Evolutionary conservation across 129 eudicot species (phyloP).

Genomic region (Chrysanthemum makinoi): DNA sequence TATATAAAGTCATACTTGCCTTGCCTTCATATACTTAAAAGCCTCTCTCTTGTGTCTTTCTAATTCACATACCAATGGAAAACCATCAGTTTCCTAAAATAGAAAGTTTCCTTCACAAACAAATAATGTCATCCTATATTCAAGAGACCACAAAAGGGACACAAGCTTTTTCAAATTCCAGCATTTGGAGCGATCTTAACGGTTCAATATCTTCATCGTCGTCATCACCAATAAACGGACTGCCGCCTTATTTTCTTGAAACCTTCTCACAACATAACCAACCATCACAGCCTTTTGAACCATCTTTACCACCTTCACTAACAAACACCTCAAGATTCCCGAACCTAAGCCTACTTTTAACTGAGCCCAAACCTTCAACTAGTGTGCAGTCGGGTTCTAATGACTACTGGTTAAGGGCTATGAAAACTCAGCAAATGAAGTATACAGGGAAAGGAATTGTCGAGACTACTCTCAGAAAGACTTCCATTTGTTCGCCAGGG

Average conservation of each 20-base stretch:
- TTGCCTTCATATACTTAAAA: conserved; percentile 29
- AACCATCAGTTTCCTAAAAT: conserved; percentile 47
- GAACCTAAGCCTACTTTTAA: conserved; percentile 37
- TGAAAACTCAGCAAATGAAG: conserved; percentile 79
- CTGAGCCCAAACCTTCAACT: conserved; percentile 29
- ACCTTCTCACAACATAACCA: conserved; percentile 33
- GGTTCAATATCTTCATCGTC: conserved; percentile 26
- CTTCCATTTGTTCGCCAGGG: conserved; percentile 34
- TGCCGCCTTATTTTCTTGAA: conserved; percentile 61
- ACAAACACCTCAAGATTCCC: conserved; percentile 30
- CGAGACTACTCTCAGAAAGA: conserved; percentile 25
- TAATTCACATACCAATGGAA: conserved; percentile 45
- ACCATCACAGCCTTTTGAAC: conserved; percentile 19
- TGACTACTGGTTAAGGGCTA: conserved; percentile 49
- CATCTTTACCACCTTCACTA: conserved; percentile 19
- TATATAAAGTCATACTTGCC: conserved; percentile 29
- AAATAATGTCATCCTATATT: conserved; percentile 27
- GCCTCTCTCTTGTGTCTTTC: conserved; percentile 18
- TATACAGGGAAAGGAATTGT: conserved; percentile 31
- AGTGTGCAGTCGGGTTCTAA: conserved; percentile 28
- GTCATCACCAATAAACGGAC: conserved; percentile 6
- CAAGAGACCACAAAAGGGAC: conserved; percentile 29
- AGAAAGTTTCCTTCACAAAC: conserved; percentile 44
- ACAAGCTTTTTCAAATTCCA: conserved; percentile 26
- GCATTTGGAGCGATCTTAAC: conserved; percentile 28